Evolutionary conservation across 768 basidiomycete species (phyloP), one percentile per base, ranked within the genome.

Genomic region (Boletus rubescentipes): DNA sequence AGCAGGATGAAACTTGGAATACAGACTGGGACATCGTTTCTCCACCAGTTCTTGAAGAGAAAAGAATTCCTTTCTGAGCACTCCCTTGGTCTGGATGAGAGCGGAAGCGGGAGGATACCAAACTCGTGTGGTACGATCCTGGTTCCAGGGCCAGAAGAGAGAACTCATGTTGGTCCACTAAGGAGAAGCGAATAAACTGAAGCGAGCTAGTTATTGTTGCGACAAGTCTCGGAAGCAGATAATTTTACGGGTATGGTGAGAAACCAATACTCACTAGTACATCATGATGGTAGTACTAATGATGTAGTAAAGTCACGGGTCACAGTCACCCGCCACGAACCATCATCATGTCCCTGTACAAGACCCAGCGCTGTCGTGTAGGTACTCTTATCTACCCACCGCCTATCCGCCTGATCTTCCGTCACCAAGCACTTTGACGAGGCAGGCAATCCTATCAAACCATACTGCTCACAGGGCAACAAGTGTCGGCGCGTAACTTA

Each of bases 301-400:
- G 30, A 49, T 34, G 4, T 20, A 9, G n/a, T 23, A 37, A 50
- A 21, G 57, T 63, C 58, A 61, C 64, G 4, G n/a, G 55, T 60
- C 61, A 60, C 63, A 3, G 55, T 68, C 63, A 66, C 60, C 42
- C 21, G 32, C 48, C 30, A 23, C 51, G 23, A 34, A 54, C 56
- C 51, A 54, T 38, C 52, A 53, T 41, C 46, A 70, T 70, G 69
- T 72, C 69, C 34, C 41, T 67, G 41, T 78, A 73, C 67, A 80
- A 80, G 65, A 77, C 71, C 39, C 69, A 75, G 53, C 73, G 73
- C 30, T 81, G 79, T 66, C 79, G 80, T 29, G 80, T 79, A 65
- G 39, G 77, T 66, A 9, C 16, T 38, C 52, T 32, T 12, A 47
- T 62, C 41, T 62, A 7, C 26, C 34, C 46, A 49, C 55, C 15